Evolutionary conservation across 2,329 filamentous ascomycete genomes (phyloP).

Genomic region (Nannizziopsis barbatae): DNA sequence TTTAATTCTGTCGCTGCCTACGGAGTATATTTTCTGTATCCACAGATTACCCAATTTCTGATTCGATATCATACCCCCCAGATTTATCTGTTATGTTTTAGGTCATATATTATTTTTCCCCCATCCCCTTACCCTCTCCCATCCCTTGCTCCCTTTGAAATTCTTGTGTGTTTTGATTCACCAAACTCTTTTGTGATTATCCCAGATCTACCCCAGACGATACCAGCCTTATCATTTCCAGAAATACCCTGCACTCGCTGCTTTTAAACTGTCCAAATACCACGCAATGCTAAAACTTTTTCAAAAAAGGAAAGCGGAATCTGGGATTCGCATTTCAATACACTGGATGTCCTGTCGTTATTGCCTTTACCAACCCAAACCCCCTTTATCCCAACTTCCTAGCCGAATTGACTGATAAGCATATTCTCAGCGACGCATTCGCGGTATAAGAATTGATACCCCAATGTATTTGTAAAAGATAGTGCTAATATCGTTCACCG

Average conservation of each 20-base stretch:
- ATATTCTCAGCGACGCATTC: constrained; percentile 9
- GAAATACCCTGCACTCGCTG: not conserved
- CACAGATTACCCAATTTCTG: not conserved
- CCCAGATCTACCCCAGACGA: constrained; percentile 1
- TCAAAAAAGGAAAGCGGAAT: not conserved
- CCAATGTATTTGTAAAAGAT: constrained; percentile 10
- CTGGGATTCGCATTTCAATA: constrained; percentile 6
- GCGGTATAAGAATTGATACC: constrained; percentile 9
- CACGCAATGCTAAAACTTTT: not conserved
- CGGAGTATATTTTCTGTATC: not conserved
- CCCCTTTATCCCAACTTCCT: not conserved
- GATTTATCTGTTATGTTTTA: constrained; percentile 5
- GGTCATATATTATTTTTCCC: not conserved
- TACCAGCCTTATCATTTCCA: not conserved
- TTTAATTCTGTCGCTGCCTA: not conserved
- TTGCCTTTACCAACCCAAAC: not conserved
- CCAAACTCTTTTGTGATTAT: not conserved
- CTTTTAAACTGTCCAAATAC: not conserved
- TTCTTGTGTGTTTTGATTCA: not conserved
- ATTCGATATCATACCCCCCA: constrained; percentile 8
- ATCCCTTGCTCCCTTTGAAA: not conserved
- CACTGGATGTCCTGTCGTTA: constrained; percentile 2
- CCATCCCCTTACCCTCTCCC: not conserved
- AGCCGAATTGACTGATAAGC: not conserved
- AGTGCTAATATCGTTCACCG: not conserved